Evolutionary conservation across 306 rosid species (phyloP), one percentile per base, ranked within the genome.

Genomic region (Vigna trinervia): DNA sequence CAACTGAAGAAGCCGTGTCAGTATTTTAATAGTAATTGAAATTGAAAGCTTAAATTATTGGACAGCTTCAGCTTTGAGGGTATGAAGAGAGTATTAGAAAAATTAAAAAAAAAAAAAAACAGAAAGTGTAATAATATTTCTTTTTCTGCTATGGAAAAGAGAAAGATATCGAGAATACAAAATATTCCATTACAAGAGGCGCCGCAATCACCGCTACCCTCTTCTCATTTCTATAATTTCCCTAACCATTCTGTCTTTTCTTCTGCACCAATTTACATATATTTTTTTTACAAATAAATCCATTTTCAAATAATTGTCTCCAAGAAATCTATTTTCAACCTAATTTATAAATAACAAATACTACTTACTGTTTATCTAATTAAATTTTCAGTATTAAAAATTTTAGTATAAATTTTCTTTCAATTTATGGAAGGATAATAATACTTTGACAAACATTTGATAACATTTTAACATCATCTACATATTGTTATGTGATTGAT

Each of bases 121-220:
- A 20, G 15, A 75, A 63, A 64, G 52, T 63, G 8, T 10, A 41
- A 2, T 22, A 0, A 2, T 22, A 0, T 3, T 14, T 58, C 43
- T 60, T 22, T 15, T 23, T 41, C 0, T 30, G 15, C 5, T 14
- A 50, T 54, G 39, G 78, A 39, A 63, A 67, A 71, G 74, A 43
- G 50, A 73, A 80, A 63, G 53, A 73, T 54, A 3, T 43, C 14
- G 12, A 53, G 2, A 19, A 53, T 68, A 11, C 12, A 68, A 41
- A 78, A 78, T 69, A 78, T 70, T 78, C 71, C 45, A 78, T 65
- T 41, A 69, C 22, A 9, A 80, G 78, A 77, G 60, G 46, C 69
- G 78, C 85, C 85, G 85, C 75, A 82, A 82, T 82, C 82, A 82
- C 11, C 85, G 85, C 26, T 69, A 10, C 36, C 30, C 63, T 22